Base-by-base conservation (phyloP, 306 rosid genomes). In the Rubus parviflorus region DNA sequence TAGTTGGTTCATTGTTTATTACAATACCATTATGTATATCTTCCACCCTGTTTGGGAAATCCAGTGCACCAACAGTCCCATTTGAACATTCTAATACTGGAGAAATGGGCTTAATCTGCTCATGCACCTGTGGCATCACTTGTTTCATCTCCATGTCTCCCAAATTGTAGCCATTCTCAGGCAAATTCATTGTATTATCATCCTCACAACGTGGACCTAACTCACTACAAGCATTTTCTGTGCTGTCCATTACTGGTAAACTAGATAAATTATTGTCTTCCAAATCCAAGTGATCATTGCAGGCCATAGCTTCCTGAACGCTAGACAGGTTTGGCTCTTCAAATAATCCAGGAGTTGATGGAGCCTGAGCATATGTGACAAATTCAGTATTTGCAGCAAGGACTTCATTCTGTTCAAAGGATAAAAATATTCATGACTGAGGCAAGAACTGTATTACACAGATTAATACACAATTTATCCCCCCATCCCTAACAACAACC, bases 341-440 rank as follows among this genome's bases (percentile, higher is more conserved):
- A 75, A 81, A 60, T 15, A 84, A 85, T 85, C 87, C 88, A 64
- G 94, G 89, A 82, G 91, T 89, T 75, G 87, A 91, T 52, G 93
- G 95, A 68, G 85, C 90, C 75, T 88, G 86, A 85, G 89, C 86
- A 75, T 83, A 87, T 56, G 79, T 87, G 75, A 80, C 51, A 41
- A 79, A 82, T 73, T 79, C 85, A 48, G 70, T 73, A 79, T 74
- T 62, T 43, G 80, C 62, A 37, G 85, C 86, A 23, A 64, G 72
- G 75, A 79, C 85, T 77, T 79, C 89, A 85, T 82, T 77, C 96
- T 90, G 84, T 54, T 81, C 82, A 83, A 65, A 83, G 35, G 68
- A 73, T 68, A 54, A 65, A 81, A 25, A 70, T 30, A 79, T 61
- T 72, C 20, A 68, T 77, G 23, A 49, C 58, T 72, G n/a, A 72